Evolutionary conservation across 306 rosid species (phyloP), one percentile per base, ranked within the genome.

Genomic region (Ormosia semicastrata): DNA sequence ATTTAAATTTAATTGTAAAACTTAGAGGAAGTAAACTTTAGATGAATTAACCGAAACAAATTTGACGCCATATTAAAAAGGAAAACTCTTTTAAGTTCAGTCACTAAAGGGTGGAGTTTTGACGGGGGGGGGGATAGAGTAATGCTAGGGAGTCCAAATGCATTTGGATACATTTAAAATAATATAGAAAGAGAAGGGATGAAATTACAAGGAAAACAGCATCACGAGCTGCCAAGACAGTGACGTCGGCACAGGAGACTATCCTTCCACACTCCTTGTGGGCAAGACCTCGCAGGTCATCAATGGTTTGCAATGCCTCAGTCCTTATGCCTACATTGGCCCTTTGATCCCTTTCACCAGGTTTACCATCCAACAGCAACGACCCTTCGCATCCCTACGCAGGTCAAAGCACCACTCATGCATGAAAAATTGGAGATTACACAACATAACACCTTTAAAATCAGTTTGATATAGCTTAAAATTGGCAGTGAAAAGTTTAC

Each of bases 351-450:
- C 89, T 75, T 69, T 91, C 95, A 33, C 89, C 85, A 30, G 88
- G 74, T 0, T 7, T 70, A 3, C 89, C 94, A 43, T 87, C 94
- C 15, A 92, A 72, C 64, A 90, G 36, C 37, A 90, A 54, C 0
- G 94, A 90, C 7, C 82, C 94, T 68, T 92, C 97, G 58, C 97
- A 92, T 58, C 97, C 97, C 94, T 91, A 70, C 71, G 40, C 0
- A 30, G 39, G 2, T 5, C 47, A 43, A 43, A 43, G 3, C 47
- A 43, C 0, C 47, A 43, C 47, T n/a, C n/a, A n/a, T 24, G 29
- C 59, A 53, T 53, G 9, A 15, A 53, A 53, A 15, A 1, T 54
- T 54, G 12, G 32, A 17, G n/a, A 54, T 17, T 17, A 43, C 12
- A 4, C 6, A 37, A 4, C 7, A 37, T 37, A 37, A 37, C 6